Conservation (phyloP, 495 filamentous ascomycete genomes). For the Jackrogersella multiformis region DNA sequence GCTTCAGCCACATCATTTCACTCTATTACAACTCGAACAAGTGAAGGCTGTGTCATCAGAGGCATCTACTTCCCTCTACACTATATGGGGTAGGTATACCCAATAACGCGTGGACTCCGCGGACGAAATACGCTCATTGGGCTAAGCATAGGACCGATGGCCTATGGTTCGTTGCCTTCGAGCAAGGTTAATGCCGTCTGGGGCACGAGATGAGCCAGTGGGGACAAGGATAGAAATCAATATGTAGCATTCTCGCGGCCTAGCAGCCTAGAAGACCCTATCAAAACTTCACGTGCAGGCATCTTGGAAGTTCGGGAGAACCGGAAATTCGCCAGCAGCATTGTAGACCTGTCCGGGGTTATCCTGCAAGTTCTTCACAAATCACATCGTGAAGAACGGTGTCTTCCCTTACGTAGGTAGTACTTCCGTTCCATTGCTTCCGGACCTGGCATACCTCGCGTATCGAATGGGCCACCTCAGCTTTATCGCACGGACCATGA, state of each 20-base stretch:
- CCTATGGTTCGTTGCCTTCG: conserved; percentile 14
- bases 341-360: conserved; percentile 3
- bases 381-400: not conserved
- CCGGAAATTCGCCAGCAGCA: conserved; percentile 19
- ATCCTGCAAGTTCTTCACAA: not conserved
- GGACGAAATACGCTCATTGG: conserved; percentile 10
- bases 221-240: conserved; percentile 19
- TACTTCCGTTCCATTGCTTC: not conserved
- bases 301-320: conserved; percentile 14
- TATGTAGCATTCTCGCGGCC: conserved; percentile 29
- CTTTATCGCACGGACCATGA: conserved; percentile 27
- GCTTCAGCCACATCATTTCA: conserved; percentile 23
- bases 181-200: conserved; percentile 31
- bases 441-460: not conserved
- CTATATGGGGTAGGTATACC: no score
- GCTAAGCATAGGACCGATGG: conserved; percentile 12
- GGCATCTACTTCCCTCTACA: not conserved
- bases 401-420: no score
- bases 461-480: not conserved
- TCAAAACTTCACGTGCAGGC: conserved; percentile 31
- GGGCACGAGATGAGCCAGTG: conserved; percentile 24
- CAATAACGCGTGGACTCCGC: no score
- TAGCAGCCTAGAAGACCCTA: conserved; percentile 16
- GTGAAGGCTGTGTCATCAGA: conserved; percentile 9
- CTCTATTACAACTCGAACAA: not conserved